Base-by-base conservation (phyloP, 768 basidiomycete genomes). In the Suillus cothurnatus region DNA sequence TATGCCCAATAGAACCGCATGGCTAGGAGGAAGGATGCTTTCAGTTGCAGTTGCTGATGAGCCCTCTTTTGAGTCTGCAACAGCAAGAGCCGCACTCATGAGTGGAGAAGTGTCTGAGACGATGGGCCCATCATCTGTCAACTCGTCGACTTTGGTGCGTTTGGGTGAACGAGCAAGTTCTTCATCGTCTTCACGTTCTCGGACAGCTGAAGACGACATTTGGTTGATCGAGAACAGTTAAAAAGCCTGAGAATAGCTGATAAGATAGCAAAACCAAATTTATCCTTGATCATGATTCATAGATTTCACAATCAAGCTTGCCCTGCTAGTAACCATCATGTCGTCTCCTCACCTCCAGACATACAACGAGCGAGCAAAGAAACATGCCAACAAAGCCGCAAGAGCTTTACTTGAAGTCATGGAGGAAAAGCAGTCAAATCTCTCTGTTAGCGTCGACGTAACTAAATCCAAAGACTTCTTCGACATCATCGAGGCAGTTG, bases 371-470 rank as follows among this genome's bases (percentile, higher is more conserved):
- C 83, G 93, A 28, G 88, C 86, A 4, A 71, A 72, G 31, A 81
- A 77, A 36, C 86, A 91, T 66, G 66, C 69, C 5, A 97, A 97
- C 74, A 86, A 91, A 6, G 88, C 95, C 9, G 95, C 95, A 0
- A 89, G 83, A 71, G 78, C 85, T 4, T 85, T 98, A 11, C 85
- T 99, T 23, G 84, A 87, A 73, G 88, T 89, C 5, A 94, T 98
- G 78, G 92, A 88, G 68, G 83, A 90, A 65, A 99, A 99, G 76
- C 83, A 88, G 72, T 85, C 93, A 11, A 99, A 99, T 75, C 88
- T 99, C 19, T 94, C 95, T 47, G 93, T 99, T 65, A 95, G 94
- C 71, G 94, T 99, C 32, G 97, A 99, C 81, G 95, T 99, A 47
- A 92, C 93, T 6, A 88, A 83, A 59, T 83, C 87, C 62, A 82